Conservation (phyloP, 2,329 filamentous ascomycete genomes). For the Neonectria faginata region DNA sequence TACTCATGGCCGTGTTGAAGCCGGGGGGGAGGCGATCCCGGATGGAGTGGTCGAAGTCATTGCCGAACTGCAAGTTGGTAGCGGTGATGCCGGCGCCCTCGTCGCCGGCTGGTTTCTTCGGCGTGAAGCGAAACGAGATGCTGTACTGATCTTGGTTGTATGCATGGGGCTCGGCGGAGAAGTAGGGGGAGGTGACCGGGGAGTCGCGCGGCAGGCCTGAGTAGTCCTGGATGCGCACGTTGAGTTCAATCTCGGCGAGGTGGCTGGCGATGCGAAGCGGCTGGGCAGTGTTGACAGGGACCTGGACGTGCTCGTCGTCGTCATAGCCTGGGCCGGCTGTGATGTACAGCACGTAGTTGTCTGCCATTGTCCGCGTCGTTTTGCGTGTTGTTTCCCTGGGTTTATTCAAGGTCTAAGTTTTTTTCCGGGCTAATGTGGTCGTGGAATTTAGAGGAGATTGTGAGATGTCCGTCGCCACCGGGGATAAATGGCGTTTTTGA, state of each 20-base stretch:
- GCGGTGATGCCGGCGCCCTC: conserved; percentile 67
- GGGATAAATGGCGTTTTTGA: not conserved
- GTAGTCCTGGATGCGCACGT: conserved; percentile 77
- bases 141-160: conserved; percentile 82
- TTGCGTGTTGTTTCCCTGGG: not conserved
- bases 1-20: conserved; percentile 84
- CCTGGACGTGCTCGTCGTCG: conserved; percentile 73
- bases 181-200: conserved; percentile 80
- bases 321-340: conserved; percentile 86
- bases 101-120: conserved; percentile 60
- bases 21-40: conserved; percentile 87
- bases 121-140: conserved; percentile 82
- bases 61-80: conserved; percentile 86
- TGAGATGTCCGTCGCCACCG: not conserved
- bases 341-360: conserved; percentile 83
- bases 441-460: conserved; percentile 1
- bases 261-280: conserved; percentile 72
- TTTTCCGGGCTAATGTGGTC: conserved; percentile 2
- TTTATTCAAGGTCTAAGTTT: not conserved
- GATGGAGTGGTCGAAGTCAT: conserved; percentile 94
- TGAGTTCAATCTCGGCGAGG: conserved; percentile 74
- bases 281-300: conserved; percentile 79
- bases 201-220: conserved; percentile 77
- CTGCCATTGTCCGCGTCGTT: conserved; percentile 60
- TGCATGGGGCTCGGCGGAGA: conserved; percentile 75